Conservation (phyloP, 2,329 filamentous ascomycete species). For the Rugonectria rugulosa region DNA sequence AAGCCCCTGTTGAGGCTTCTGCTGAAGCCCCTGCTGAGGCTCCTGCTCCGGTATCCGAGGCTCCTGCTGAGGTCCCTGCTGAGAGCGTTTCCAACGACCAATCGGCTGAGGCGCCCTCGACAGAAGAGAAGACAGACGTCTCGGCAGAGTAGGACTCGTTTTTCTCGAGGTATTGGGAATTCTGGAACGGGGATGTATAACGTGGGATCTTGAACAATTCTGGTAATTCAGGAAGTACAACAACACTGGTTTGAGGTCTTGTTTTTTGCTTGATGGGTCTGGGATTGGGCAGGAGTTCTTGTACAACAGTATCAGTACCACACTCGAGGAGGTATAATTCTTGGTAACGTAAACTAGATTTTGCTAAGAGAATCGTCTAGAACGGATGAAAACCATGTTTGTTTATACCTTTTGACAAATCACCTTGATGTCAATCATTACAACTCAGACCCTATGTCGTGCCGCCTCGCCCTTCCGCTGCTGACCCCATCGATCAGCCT, state of each 20-base stretch:
- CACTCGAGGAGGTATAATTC: conserved; percentile 8
- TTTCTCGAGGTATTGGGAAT: conserved; percentile 1
- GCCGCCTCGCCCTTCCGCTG: not conserved
- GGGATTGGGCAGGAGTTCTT: conserved; percentile 16
- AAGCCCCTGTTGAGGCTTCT: not conserved
- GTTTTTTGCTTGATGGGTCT: conserved; percentile 9
- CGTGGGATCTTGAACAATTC: not conserved
- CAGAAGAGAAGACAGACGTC: conserved; percentile 19
- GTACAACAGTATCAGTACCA: conserved; percentile 16
- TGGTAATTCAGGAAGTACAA: no score
- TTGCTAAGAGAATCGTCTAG: no score
- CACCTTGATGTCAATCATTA: not conserved
- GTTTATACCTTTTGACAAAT: no score
- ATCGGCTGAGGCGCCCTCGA: not conserved
- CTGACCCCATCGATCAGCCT: conserved; percentile 18
- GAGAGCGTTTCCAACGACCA: not conserved
- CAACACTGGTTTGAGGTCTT: not conserved
- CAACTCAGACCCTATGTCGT: not conserved
- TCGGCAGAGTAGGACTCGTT: not conserved
- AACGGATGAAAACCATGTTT: no score
- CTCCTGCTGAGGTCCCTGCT: not conserved
- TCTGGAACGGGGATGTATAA: not conserved
- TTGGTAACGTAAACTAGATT: conserved; percentile 8
- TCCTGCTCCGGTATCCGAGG: no score
- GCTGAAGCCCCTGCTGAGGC: no score